phyloP scores from a whole-genome alignment of 164 flowering plant species.

The Tetrastigma voinierianum region DNA sequence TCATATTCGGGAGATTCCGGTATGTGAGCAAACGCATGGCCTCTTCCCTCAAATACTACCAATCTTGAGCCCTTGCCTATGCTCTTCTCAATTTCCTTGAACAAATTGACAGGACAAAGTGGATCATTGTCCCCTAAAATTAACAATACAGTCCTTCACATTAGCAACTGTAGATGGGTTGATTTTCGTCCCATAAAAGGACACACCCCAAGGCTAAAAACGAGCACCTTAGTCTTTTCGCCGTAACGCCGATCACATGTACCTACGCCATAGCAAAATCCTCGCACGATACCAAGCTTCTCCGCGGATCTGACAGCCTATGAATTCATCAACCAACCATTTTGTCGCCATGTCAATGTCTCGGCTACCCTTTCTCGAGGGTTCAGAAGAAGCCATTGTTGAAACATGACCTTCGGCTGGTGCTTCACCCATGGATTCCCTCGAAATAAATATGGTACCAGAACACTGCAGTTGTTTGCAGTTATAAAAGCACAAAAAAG shows the following conservation, averaged over 20 bases:
- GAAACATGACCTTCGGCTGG: conserved; percentile 36
- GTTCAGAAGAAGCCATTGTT: conserved; percentile 54
- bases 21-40: conserved; percentile 88
- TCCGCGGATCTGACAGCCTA: conserved; percentile 63
- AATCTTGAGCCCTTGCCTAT: conserved; percentile 46
- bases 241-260: conserved; percentile 58
- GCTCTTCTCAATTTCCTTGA: conserved; percentile 44
- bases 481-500: neutral
- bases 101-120: conserved; percentile 45
- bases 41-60: conserved; percentile 65
- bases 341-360: conserved; percentile 58
- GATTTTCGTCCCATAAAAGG: conserved; percentile 79
- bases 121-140: conserved; percentile 76
- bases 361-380: conserved; percentile 34
- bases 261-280: conserved; percentile 88
- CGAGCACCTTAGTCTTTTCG: conserved; percentile 44
- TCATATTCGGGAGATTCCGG: conserved; percentile 79
- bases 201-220: conserved; percentile 64
- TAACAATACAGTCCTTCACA: conserved; percentile 61
- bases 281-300: conserved; percentile 81
- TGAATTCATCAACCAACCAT: conserved; percentile 82
- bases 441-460: conserved; percentile 81
- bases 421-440: conserved; percentile 78
- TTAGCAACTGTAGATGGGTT: conserved; percentile 43
- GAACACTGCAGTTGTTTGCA: conserved; percentile 61